phyloP scores from a whole-genome alignment of 2,329 filamentous ascomycete genomes.

The Ampelomyces quisqualis region DNA sequence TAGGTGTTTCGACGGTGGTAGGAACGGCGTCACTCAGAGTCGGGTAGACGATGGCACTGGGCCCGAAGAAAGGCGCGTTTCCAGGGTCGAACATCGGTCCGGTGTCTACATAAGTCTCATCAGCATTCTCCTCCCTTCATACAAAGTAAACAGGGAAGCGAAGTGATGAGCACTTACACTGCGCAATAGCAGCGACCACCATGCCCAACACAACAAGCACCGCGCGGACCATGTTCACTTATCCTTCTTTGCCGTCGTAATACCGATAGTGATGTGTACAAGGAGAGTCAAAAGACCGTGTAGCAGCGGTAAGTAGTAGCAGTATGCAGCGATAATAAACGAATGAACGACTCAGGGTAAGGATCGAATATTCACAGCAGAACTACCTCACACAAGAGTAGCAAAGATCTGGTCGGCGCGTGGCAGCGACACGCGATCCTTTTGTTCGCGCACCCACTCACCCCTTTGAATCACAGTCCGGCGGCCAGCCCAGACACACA shows the following conservation, averaged over 20 bases:
- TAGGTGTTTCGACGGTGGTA: slow-evolving; percentile 8
- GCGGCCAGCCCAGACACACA: too few relatives aligned
- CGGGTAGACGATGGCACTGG: slow-evolving; percentile 17
- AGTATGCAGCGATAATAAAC: neutral
- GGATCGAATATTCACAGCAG: slow-evolving; percentile 4
- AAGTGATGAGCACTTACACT: slow-evolving; percentile 11
- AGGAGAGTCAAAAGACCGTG: slow-evolving; percentile 1
- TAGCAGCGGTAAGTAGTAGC: neutral
- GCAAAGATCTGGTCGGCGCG: neutral
- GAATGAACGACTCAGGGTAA: slow-evolving; percentile 2
- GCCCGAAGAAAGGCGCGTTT: slow-evolving; percentile 21
- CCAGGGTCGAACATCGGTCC: slow-evolving; percentile 23
- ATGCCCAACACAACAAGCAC: slow-evolving; percentile 13
- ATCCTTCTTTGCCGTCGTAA: neutral
- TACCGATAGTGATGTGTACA: neutral
- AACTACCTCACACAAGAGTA: slow-evolving; percentile 2
- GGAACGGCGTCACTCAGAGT: slow-evolving; percentile 12
- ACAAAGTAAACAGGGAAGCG: too few relatives aligned
- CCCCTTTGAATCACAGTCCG: neutral
- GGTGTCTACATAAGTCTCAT: slow-evolving; percentile 9
- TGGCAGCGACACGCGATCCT: neutral
- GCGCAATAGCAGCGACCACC: slow-evolving; percentile 10
- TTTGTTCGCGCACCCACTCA: neutral
- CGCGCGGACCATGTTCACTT: slow-evolving; percentile 13
- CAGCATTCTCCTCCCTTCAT: neutral